Percentiles rank a stretch among this genome's conserved stretches.
Evolutionary conservation across 148 eudicot genomes (phyloP).

Genomic region (Rheum nobile): DNA sequence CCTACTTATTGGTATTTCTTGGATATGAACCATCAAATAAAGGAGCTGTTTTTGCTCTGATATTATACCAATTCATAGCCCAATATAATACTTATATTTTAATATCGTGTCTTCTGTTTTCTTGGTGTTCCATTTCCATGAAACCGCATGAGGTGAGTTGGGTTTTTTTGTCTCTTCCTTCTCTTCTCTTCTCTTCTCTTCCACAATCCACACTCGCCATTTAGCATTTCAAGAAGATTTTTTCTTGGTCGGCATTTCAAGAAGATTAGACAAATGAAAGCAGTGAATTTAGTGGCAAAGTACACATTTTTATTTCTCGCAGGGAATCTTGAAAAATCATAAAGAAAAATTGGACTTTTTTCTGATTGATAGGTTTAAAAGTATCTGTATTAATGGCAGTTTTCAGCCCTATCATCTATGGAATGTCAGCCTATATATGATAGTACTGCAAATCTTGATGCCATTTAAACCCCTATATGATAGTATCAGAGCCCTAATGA

Average conservation of each 20-base stretch:
- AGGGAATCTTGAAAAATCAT: neutral
- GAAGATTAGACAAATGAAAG: neutral
- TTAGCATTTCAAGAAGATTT: neutral
- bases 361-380: neutral
- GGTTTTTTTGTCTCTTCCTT: neutral
- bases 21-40: neutral
- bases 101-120: neutral
- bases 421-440: neutral
- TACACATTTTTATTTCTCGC: neutral
- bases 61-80: neutral
- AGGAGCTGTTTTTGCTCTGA: neutral
- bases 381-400: neutral
- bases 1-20: neutral
- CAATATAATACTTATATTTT: neutral
- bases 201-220: too few species aligned
- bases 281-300: neutral
- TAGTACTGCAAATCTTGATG: neutral
- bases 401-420: neutral
- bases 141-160: neutral
- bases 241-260: neutral
- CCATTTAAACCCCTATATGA: neutral
- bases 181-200: too few species aligned
- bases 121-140: conserved; percentile 1
- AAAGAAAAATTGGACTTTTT: neutral
- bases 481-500: neutral